Evolutionary conservation across 345 rosid genomes (phyloP).

Genomic region (Odontarrhena argentea): DNA sequence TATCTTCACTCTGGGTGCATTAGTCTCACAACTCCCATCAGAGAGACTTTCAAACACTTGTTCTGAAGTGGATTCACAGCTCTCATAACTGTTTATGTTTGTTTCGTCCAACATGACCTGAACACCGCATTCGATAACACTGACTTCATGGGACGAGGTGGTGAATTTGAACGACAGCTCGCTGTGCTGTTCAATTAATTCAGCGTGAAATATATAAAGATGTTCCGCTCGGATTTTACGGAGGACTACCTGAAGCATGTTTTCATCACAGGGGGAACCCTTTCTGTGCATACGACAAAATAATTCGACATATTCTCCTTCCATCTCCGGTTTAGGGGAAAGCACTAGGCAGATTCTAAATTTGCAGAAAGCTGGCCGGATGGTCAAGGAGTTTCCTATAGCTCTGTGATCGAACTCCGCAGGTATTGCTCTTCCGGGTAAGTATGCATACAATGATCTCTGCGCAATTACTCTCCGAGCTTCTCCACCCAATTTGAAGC

Average conservation of each 20-base stretch:
- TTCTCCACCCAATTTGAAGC: background rate
- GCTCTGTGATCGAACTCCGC: slow-evolving; percentile 3
- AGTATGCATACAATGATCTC: no score
- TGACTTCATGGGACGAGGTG: background rate
- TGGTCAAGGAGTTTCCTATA: background rate
- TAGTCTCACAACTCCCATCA: no score
- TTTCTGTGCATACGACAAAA: background rate
- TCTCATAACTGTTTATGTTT: background rate
- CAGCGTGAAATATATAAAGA: background rate
- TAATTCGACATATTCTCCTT: background rate
- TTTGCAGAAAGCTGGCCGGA: background rate
- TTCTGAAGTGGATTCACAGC: no score
- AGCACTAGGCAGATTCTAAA: slow-evolving; percentile 10
- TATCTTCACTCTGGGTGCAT: no score
- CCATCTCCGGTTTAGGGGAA: background rate
- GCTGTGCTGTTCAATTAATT: background rate
- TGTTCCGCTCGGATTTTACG: background rate
- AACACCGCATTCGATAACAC: background rate
- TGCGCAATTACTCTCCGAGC: background rate
- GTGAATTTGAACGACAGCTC: background rate
- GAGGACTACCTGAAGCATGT: background rate
- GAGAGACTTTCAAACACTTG: no score
- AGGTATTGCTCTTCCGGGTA: background rate
- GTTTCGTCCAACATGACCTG: background rate
- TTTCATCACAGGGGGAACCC: background rate